Evolutionary conservation across 495 filamentous ascomycete species (phyloP).

Genomic region (Baudoinia panamericana): DNA sequence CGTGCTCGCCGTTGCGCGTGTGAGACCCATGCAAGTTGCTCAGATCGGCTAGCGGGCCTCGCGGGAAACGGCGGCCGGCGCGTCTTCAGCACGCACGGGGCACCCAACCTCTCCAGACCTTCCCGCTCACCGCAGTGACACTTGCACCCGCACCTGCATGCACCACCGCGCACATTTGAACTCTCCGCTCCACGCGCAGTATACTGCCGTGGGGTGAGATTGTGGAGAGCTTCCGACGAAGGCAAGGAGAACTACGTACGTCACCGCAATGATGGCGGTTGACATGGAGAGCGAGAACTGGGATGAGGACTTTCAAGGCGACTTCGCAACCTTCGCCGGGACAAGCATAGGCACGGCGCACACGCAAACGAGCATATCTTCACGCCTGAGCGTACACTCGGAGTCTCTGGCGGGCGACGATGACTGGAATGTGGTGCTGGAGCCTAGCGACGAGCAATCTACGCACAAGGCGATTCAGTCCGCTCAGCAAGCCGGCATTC

Average conservation of each 20-base stretch:
- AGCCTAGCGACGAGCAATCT: conserved; percentile 64
- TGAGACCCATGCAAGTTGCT: too few species aligned
- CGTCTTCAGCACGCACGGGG: too few species aligned
- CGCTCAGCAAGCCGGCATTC: conserved; percentile 78
- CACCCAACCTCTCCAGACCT: too few species aligned
- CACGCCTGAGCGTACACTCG: conserved; percentile 62
- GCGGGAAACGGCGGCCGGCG: too few species aligned
- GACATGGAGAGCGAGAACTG: conserved; percentile 50
- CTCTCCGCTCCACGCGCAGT: conserved; percentile 6
- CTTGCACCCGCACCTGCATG: background rate
- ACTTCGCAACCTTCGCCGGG: conserved; percentile 29
- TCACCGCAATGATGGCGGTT: background rate
- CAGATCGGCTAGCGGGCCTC: too few species aligned
- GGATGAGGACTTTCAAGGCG: conserved; percentile 70
- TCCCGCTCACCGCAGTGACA: background rate
- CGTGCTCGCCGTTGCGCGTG: too few species aligned
- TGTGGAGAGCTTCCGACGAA: background rate
- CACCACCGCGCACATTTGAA: background rate
- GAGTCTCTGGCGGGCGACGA: conserved; percentile 60
- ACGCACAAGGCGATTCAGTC: conserved; percentile 74
- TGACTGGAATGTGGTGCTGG: conserved; percentile 69
- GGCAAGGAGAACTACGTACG: background rate
- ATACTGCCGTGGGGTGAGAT: background rate
- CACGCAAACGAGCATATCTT: conserved; percentile 63
- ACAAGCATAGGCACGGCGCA: conserved; percentile 53